A percentile compares a stretch with the other conserved stretches of the same genome.
phyloP scores from a whole-genome alignment of 2,329 filamentous ascomycete genomes.

The Fusarium sp. region DNA sequence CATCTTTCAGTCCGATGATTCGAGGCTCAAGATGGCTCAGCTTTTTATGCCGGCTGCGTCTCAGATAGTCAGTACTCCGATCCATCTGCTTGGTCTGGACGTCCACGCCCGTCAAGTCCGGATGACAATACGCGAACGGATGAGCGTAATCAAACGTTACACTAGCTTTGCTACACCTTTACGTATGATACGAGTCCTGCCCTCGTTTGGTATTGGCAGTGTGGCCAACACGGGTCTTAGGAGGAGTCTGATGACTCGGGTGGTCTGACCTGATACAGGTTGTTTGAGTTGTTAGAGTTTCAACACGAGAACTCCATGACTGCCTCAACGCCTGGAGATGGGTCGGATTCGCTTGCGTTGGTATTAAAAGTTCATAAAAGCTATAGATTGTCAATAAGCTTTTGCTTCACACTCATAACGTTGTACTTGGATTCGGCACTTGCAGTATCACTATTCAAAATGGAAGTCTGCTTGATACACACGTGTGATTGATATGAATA shows the following conservation, averaged over 20 bases:
- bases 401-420: background rate
- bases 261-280: conserved; percentile 12
- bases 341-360: background rate
- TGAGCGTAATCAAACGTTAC: conserved; percentile 29
- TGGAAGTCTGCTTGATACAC: background rate
- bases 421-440: no score
- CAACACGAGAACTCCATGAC: conserved; percentile 32
- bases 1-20: conserved; percentile 40
- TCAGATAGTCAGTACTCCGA: conserved; percentile 43
- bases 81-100: conserved; percentile 44
- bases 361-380: background rate
- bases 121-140: conserved; percentile 34
- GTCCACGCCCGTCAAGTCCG: conserved; percentile 34
- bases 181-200: conserved; percentile 42
- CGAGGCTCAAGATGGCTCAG: conserved; percentile 44
- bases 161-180: conserved; percentile 40
- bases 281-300: conserved; percentile 19
- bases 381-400: background rate
- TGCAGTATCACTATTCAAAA: background rate
- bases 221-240: conserved; percentile 45
- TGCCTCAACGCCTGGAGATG: conserved; percentile 35
- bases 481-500: background rate
- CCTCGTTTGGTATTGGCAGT: conserved; percentile 43
- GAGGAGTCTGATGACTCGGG: conserved; percentile 35
- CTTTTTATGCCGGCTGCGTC: conserved; percentile 42